Conservation (phyloP, 2,329 filamentous ascomycete species). For the Fusarium temperatum region DNA sequence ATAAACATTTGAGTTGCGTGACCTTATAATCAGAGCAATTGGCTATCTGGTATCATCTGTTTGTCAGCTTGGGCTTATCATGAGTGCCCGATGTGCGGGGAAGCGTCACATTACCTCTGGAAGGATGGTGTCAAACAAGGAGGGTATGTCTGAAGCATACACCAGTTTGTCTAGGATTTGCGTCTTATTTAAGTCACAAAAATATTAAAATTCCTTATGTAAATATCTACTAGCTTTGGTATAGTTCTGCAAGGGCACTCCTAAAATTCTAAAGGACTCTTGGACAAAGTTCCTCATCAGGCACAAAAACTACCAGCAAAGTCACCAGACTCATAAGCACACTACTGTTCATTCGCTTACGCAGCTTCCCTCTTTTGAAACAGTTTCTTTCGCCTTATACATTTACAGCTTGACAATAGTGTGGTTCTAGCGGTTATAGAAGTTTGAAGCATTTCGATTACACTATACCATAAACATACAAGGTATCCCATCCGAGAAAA, state of each 20-base stretch:
- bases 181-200: accelerated
- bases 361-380: too few relatives aligned
- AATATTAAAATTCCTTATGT: accelerated
- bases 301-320: accelerated
- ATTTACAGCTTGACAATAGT: neutral
- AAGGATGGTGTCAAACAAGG: too few relatives aligned
- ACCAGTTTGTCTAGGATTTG: accelerated
- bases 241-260: neutral
- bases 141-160: too few relatives aligned
- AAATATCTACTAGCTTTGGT: neutral
- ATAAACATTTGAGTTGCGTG: accelerated
- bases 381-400: accelerated
- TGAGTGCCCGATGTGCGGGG: neutral
- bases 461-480: neutral
- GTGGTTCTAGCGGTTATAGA: too few relatives aligned
- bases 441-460: neutral
- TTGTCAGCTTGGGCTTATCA: neutral
- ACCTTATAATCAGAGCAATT: neutral
- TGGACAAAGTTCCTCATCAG: neutral
- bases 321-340: accelerated
- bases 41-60: neutral
- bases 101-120: neutral
- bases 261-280: accelerated
- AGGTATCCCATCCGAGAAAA: neutral
- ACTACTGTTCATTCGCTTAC: accelerated